Evolutionary conservation across 495 filamentous ascomycete species (phyloP).

Genomic region (Trypethelium eluteriae): DNA sequence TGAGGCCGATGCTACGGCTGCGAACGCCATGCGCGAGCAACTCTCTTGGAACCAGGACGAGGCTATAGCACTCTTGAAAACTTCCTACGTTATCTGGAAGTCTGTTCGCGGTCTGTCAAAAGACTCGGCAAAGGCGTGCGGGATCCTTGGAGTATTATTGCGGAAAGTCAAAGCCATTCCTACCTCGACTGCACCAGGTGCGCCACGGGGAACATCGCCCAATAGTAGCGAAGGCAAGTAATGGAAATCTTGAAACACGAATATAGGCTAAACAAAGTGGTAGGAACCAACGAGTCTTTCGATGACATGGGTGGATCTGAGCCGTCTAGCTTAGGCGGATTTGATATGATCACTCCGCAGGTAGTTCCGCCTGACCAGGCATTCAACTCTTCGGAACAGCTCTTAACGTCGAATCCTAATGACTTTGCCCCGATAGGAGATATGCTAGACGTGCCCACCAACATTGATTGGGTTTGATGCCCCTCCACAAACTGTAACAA

Average conservation of each 20-base stretch:
- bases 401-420: not conserved
- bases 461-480: constrained; percentile 6
- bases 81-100: not conserved
- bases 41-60: constrained; percentile 5
- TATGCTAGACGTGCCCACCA: not conserved
- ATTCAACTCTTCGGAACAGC: not conserved
- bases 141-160: constrained; percentile 3
- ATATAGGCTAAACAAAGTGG: not conserved
- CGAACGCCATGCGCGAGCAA: constrained; percentile 1
- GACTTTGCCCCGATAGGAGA: constrained; percentile 4
- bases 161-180: not conserved
- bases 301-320: not conserved
- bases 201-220: not conserved
- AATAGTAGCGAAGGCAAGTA: not conserved
- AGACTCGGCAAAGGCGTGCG: not conserved
- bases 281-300: not conserved
- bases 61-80: constrained; percentile 2
- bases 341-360: not conserved
- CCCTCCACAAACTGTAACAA: not conserved
- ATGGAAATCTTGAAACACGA: not conserved
- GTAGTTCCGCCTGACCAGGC: not conserved
- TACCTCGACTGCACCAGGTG: not conserved
- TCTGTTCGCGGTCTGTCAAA: not conserved
- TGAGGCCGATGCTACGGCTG: not conserved
- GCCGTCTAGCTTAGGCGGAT: not conserved